Evolutionary conservation across 2,329 filamentous ascomycete genomes (phyloP).

Genomic region (Aspergillus pseudoviridinutans): DNA sequence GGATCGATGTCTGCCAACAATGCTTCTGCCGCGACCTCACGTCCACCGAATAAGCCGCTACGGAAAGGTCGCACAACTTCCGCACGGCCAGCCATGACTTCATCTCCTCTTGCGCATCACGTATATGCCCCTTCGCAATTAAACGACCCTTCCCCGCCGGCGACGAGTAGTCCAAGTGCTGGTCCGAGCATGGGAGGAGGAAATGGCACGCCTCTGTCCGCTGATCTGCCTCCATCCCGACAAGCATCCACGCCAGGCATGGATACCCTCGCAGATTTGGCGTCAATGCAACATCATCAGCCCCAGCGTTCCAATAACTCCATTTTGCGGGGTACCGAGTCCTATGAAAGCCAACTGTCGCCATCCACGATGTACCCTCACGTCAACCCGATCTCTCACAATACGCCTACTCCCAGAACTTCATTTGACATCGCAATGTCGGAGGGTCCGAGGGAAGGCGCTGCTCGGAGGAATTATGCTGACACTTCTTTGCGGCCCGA

Average conservation of each 20-base stretch:
- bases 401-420: constrained; percentile 38
- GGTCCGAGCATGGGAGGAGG: constrained; percentile 24
- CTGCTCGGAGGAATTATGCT: constrained; percentile 37
- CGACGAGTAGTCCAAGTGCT: constrained; percentile 26
- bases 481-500: constrained; percentile 40
- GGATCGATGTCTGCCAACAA: constrained; percentile 25
- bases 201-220: constrained; percentile 34
- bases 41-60: constrained; percentile 34
- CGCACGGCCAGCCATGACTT: constrained; percentile 32
- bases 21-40: constrained; percentile 20
- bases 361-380: constrained; percentile 40
- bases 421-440: constrained; percentile 45
- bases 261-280: constrained; percentile 47
- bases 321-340: constrained; percentile 37
- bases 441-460: constrained; percentile 37
- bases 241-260: constrained; percentile 46
- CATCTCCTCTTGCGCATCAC: constrained; percentile 43
- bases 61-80: constrained; percentile 34
- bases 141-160: constrained; percentile 36
- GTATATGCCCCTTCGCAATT: constrained; percentile 36
- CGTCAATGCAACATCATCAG: constrained; percentile 46
- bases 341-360: constrained; percentile 41
- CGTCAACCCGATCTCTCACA: constrained; percentile 34
- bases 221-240: constrained; percentile 32
- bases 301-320: constrained; percentile 37